These are phyloP conservation scores for Rubia occidens DNA, from an alignment of 305 asterid genomes.

Conservation along the genomic window DNA sequence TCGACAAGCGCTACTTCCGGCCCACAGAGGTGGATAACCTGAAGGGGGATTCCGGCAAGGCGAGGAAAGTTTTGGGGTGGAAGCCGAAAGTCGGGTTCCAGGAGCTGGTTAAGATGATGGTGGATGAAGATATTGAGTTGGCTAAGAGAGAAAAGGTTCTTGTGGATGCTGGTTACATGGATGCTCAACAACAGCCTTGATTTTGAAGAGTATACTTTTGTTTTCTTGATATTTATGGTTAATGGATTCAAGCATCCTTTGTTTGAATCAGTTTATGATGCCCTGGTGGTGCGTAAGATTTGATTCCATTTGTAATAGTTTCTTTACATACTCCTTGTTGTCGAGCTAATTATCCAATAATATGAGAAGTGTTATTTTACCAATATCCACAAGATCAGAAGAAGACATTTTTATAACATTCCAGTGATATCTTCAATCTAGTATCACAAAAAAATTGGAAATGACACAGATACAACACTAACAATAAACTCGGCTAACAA, in stretches of 20 bases:
- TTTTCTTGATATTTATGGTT: background rate
- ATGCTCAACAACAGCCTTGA: slow-evolving; percentile 96
- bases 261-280: background rate
- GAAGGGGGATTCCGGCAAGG: slow-evolving; percentile 79
- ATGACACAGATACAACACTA: background rate
- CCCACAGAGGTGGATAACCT: slow-evolving; percentile 89
- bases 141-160: slow-evolving; percentile 94
- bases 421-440: background rate
- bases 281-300: background rate
- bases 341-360: background rate
- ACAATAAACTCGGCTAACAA: background rate
- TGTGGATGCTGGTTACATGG: slow-evolving; percentile 88
- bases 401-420: background rate
- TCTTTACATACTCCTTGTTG: background rate
- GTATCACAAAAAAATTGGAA: background rate
- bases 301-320: slow-evolving; percentile 11
- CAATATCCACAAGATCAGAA: background rate
- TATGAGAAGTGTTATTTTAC: background rate
- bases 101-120: slow-evolving; percentile 97
- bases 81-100: slow-evolving; percentile 80
- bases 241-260: background rate
- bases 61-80: slow-evolving; percentile 74
- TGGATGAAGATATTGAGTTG: slow-evolving; percentile 85
- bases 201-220: background rate
- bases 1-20: slow-evolving; percentile 77